These are phyloP conservation scores for Geotrichum ghanense DNA, from an alignment of 805 yeast species.

Conservation along the genomic window DNA sequence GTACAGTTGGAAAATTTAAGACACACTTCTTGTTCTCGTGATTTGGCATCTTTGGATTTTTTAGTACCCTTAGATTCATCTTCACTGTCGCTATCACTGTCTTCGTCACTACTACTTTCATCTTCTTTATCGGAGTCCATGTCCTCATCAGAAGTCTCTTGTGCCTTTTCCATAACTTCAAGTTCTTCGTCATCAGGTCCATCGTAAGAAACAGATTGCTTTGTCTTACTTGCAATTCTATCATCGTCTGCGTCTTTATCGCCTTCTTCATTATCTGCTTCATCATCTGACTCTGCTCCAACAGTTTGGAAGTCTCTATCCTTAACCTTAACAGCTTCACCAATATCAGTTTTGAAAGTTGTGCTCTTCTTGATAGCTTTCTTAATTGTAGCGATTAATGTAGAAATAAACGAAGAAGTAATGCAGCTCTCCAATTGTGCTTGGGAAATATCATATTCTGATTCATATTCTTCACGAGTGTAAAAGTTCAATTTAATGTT, in stretches of 20 bases:
- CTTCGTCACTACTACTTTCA: constrained; percentile 24
- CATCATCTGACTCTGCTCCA: constrained; percentile 34
- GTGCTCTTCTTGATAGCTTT: constrained; percentile 78
- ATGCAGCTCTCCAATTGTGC: constrained; percentile 65
- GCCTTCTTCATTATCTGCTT: constrained; percentile 26
- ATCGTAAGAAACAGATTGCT: constrained; percentile 86
- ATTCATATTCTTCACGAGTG: constrained; percentile 61
- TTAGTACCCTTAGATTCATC: constrained; percentile 7
- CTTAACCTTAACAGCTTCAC: constrained; percentile 25
- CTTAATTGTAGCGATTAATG: constrained; percentile 59
- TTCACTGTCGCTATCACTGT: constrained; percentile 32
- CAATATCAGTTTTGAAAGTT: constrained; percentile 34
- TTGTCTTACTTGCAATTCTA: constrained; percentile 46
- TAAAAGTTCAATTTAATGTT: constrained; percentile 65
- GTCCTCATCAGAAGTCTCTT: constrained; percentile 39
- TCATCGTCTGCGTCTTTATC: constrained; percentile 55
- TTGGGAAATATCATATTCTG: constrained; percentile 80
- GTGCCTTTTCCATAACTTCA: constrained; percentile 76
- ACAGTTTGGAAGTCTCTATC: constrained; percentile 47
- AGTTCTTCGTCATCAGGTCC: constrained; percentile 93
- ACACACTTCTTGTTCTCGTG: constrained; percentile 76
- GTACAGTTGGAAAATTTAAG: constrained; percentile 63
- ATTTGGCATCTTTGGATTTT: constrained; percentile 49
- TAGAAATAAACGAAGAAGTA: constrained; percentile 49
- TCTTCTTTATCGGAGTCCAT: constrained; percentile 21